Conservation (phyloP, 140 eudicot species). For the Senecio squalidus region DNA sequence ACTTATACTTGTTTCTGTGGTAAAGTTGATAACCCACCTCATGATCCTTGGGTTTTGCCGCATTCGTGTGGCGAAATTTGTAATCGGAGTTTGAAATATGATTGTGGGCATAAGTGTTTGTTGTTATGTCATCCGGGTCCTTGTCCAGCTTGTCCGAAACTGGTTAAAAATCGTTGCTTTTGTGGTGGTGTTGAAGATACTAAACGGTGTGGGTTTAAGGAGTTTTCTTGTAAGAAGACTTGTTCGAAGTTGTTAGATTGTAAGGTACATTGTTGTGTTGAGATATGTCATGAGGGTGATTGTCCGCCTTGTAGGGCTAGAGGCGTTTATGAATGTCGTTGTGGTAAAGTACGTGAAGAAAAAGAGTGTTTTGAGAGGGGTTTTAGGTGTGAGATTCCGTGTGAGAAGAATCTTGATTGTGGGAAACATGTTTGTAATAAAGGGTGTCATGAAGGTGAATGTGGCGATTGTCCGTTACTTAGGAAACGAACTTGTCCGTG, state of each 20-base stretch:
- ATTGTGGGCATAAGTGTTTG: slow-evolving; percentile 84
- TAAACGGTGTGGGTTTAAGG: slow-evolving; percentile 80
- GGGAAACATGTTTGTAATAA: slow-evolving; percentile 77
- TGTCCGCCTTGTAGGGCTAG: slow-evolving; percentile 70
- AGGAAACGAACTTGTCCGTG: slow-evolving; percentile 83
- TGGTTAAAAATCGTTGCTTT: slow-evolving; percentile 61
- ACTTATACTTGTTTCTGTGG: slow-evolving; percentile 72
- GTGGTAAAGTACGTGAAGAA: slow-evolving; percentile 57
- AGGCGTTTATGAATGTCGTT: slow-evolving; percentile 55
- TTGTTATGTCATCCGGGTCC: slow-evolving; percentile 94
- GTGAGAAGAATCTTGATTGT: slow-evolving; percentile 60
- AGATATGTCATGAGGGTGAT: slow-evolving; percentile 69
- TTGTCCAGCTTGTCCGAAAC: slow-evolving; percentile 91
- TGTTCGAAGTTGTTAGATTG: slow-evolving; percentile 66
- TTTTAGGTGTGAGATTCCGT: slow-evolving; percentile 64
- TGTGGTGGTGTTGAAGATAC: slow-evolving; percentile 73
- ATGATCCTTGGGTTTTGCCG: slow-evolving; percentile 93
- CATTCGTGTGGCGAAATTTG: slow-evolving; percentile 98
- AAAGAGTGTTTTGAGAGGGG: slow-evolving; percentile 74
- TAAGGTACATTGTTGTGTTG: slow-evolving; percentile 62
- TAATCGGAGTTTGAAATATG: slow-evolving; percentile 43
- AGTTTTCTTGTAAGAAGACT: slow-evolving; percentile 58
- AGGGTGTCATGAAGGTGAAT: slow-evolving; percentile 85
- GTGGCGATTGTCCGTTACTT: slow-evolving; percentile 79
- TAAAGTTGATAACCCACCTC: slow-evolving; percentile 68